Evolutionary conservation across 169 alveolate genomes (phyloP).

Genomic region (Miamiensis avidus): DNA sequence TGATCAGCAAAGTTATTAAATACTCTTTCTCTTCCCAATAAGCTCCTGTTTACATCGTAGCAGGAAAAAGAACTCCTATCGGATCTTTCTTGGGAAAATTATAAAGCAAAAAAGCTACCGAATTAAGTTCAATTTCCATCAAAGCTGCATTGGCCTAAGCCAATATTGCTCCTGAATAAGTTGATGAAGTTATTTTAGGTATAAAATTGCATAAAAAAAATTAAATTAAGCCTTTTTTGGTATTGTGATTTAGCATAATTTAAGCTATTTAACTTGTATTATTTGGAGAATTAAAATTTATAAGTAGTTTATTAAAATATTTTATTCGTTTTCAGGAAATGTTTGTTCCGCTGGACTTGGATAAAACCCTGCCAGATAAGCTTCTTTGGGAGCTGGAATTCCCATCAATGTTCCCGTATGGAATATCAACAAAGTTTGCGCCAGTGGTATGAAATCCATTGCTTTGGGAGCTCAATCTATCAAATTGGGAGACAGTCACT

Average conservation of each 20-base stretch:
- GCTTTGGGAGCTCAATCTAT: conserved; percentile 73
- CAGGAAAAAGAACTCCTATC: conserved; percentile 67
- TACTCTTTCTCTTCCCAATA: not conserved
- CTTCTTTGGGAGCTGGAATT: conserved; percentile 63
- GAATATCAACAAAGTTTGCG: conserved; percentile 78
- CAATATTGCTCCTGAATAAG: conserved; percentile 48
- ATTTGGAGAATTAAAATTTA: too few relatives aligned
- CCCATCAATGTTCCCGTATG: conserved; percentile 59
- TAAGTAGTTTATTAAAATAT: too few relatives aligned
- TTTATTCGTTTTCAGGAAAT: conserved; percentile 42
- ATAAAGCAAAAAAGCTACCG: conserved; percentile 53
- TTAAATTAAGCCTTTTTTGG: too few relatives aligned
- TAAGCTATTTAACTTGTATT: too few relatives aligned
- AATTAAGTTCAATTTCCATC: conserved; percentile 58
- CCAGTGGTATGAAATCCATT: conserved; percentile 82
- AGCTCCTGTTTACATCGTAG: conserved; percentile 48
- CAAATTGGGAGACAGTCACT: conserved; percentile 60
- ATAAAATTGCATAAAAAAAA: too few relatives aligned
- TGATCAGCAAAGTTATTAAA: not conserved
- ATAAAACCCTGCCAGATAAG: conserved; percentile 75
- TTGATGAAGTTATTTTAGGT: conserved; percentile 69
- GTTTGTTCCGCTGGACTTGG: conserved; percentile 68
- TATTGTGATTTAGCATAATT: too few relatives aligned
- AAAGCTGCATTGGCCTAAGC: conserved; percentile 54
- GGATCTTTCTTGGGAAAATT: conserved; percentile 71